Base-by-base conservation (phyloP, 2,329 filamentous ascomycete genomes). In the Metarhizium anisopliae region DNA sequence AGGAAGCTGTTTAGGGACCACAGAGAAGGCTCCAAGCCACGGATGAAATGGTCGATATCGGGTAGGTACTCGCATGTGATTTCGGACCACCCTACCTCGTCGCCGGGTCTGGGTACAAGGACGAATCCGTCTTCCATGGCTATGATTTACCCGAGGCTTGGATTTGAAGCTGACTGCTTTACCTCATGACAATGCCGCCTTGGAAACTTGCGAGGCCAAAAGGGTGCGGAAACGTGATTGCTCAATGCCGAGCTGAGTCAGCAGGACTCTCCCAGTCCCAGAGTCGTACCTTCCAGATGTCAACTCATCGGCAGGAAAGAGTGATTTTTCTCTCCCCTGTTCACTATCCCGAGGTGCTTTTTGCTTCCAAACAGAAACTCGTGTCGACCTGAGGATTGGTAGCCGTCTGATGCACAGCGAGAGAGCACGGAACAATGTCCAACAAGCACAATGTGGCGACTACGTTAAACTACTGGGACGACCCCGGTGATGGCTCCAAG, bases 401-500 rank as follows among this genome's bases (percentile, higher is more conserved):
- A 11, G 32, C 10, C 10, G 6, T 2, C 10, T 11, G 32, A 35
- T 35, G 7, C 32, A 11, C 32, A 35, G 10, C 6, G 32, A 11
- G 32, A 11, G 7, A 35, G 10, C 32, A 35, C 7, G 18, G 4
- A 10, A 35, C 30, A 36, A 51, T 45, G 42, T 4, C 42, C 7
- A 20, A 45, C 42, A 45, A 49, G n/a, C 54, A 56, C 32, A 7
- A 73, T 49, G 70, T 76, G 5, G 62, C 64, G 6, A 69, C 73
- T 4, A 63, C 64, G 1, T 55, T 76, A 30, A 70, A 74, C 62
- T 76, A 70, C 63, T 71, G 68, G 62, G 68, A 74, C 59, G 70
- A 72, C 47, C 67, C 70, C 0, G 71, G 71, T 32, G 72, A 76
- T 56, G 74, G 73, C 30, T 70, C 72, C 6, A 67, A 69, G n/a